Evolutionary conservation across 805 yeast genomes (phyloP).

Genomic region (Danielozyma ontarioensis): DNA sequence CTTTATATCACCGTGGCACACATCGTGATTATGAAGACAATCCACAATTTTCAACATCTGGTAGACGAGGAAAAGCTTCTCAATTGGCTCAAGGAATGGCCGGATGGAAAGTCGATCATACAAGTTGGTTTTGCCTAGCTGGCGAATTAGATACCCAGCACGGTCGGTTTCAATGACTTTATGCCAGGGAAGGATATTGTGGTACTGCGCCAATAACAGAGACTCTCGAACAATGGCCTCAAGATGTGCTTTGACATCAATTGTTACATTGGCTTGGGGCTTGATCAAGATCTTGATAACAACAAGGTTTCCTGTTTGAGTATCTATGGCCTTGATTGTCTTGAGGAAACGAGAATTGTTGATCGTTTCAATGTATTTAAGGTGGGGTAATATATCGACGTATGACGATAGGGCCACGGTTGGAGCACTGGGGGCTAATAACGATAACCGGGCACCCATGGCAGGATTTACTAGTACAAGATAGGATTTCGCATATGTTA

Average conservation of each 20-base stretch:
- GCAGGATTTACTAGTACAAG: neutral
- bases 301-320: slow-evolving; percentile 60
- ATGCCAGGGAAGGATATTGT: slow-evolving; percentile 66
- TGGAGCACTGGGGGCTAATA: slow-evolving; percentile 85
- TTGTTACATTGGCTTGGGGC: slow-evolving; percentile 39
- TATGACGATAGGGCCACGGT: slow-evolving; percentile 90
- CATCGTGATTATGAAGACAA: slow-evolving; percentile 54
- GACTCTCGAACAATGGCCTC: slow-evolving; percentile 31
- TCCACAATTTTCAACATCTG: slow-evolving; percentile 66
- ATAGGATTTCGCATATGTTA: too few relatives aligned
- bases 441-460: slow-evolving; percentile 87
- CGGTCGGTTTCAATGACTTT: slow-evolving; percentile 81
- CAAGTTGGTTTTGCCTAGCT: slow-evolving; percentile 70
- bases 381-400: slow-evolving; percentile 68
- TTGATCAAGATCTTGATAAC: slow-evolving; percentile 76
- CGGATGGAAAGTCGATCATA: slow-evolving; percentile 83
- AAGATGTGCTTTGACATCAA: slow-evolving; percentile 16
- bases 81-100: slow-evolving; percentile 78
- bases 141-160: slow-evolving; percentile 87
- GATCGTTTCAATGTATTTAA: slow-evolving; percentile 70
- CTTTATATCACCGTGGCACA: slow-evolving; percentile 88
- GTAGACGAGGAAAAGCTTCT: slow-evolving; percentile 78
- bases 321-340: slow-evolving; percentile 74
- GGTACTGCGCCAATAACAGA: slow-evolving; percentile 38
- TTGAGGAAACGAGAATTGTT: slow-evolving; percentile 83